Evolutionary conservation across 768 basidiomycete genomes (phyloP).

Genomic region (Plicaturopsis crispa): DNA sequence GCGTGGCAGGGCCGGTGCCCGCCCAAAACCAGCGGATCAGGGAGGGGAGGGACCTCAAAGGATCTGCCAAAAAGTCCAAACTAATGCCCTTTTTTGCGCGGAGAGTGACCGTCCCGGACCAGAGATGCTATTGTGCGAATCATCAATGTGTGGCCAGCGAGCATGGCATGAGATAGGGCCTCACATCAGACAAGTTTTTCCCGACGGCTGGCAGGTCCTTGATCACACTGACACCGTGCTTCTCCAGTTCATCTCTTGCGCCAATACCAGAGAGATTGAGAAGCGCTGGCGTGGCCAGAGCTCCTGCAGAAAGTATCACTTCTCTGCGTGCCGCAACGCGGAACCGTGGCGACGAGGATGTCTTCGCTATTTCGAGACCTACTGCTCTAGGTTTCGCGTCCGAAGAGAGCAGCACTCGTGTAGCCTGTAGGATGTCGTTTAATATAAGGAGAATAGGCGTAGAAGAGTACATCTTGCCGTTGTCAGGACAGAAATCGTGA

Average conservation of each 20-base stretch:
- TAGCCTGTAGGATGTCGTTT: not conserved
- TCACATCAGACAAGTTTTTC: conserved; percentile 51
- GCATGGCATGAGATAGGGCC: not conserved
- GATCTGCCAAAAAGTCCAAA: not conserved
- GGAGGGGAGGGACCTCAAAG: too few relatives aligned
- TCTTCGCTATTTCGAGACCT: conserved; percentile 3
- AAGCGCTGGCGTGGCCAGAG: conserved; percentile 35
- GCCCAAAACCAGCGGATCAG: too few relatives aligned
- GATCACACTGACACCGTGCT: conserved; percentile 45
- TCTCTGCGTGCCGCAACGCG: conserved; percentile 24
- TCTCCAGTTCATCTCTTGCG: conserved; percentile 46
- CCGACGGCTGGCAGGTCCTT: conserved; percentile 71
- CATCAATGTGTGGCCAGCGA: not conserved
- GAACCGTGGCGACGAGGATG: conserved; percentile 13
- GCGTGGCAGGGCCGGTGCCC: too few relatives aligned
- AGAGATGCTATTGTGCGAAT: not conserved
- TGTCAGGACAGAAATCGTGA: conserved; percentile 4
- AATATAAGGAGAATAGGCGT: not conserved
- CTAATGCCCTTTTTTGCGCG: not conserved
- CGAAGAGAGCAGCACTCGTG: conserved; percentile 6
- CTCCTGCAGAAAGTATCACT: conserved; percentile 30
- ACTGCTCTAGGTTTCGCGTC: conserved; percentile 1
- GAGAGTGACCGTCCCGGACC: not conserved
- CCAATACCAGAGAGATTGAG: conserved; percentile 75
- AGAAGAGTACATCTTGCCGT: too few relatives aligned